phyloP scores from a whole-genome alignment of 495 filamentous ascomycete genomes.

The Cenococcum geophilum region DNA sequence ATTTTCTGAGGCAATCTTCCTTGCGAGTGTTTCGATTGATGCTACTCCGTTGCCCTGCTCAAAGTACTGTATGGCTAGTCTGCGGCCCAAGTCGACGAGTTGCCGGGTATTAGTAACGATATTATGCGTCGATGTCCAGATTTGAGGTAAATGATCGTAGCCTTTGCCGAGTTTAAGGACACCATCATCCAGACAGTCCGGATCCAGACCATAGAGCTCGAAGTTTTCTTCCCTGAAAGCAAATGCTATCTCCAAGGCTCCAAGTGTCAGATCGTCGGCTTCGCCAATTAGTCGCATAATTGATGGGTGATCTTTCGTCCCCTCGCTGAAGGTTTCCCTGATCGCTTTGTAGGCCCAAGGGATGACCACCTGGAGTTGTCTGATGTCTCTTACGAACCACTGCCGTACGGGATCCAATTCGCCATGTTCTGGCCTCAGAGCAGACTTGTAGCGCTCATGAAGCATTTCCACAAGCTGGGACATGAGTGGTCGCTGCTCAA shows the following conservation, averaged over 20 bases:
- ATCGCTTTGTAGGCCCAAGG: slow-evolving; percentile 69
- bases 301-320: slow-evolving; percentile 23
- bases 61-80: slow-evolving; percentile 27
- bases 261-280: slow-evolving; percentile 71
- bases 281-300: slow-evolving; percentile 43
- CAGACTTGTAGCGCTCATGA: slow-evolving; percentile 62
- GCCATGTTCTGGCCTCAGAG: slow-evolving; percentile 48
- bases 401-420: slow-evolving; percentile 68
- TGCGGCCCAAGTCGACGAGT: slow-evolving; percentile 44
- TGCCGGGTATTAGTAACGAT: slow-evolving; percentile 50
- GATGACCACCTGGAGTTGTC: slow-evolving; percentile 64
- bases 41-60: slow-evolving; percentile 15
- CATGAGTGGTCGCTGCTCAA: slow-evolving; percentile 47
- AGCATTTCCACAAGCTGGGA: slow-evolving; percentile 63
- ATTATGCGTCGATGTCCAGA: slow-evolving; percentile 71
- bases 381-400: slow-evolving; percentile 76
- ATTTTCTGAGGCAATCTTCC: slow-evolving; percentile 49
- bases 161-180: slow-evolving; percentile 49
- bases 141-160: slow-evolving; percentile 61
- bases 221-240: slow-evolving; percentile 63
- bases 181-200: slow-evolving; percentile 59
- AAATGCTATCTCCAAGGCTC: slow-evolving; percentile 64
- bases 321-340: slow-evolving; percentile 56
- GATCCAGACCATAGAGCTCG: slow-evolving; percentile 62
- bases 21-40: slow-evolving; percentile 14